Evolutionary conservation across 768 basidiomycete species (phyloP).

Genomic region (Gymnopilus dilepis): DNA sequence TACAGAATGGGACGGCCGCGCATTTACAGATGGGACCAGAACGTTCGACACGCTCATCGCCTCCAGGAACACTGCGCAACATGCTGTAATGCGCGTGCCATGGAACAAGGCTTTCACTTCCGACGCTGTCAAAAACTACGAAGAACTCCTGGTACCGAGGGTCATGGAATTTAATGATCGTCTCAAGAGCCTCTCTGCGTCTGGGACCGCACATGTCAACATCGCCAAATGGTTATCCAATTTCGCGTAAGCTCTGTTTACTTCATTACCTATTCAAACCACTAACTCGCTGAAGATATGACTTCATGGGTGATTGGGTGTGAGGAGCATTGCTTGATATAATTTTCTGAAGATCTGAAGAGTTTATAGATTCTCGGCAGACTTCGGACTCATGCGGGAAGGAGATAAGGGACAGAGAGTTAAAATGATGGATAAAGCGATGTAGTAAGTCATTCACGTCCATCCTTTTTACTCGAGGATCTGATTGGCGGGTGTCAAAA

Average conservation of each 20-base stretch:
- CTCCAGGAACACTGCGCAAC: constrained; percentile 35
- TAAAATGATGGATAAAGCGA: constrained; percentile 25
- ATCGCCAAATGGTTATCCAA: constrained; percentile 40
- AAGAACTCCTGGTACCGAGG: constrained; percentile 24
- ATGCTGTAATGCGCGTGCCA: constrained; percentile 40
- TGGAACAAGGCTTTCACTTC: constrained; percentile 46
- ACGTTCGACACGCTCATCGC: constrained; percentile 31
- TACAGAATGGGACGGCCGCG: constrained; percentile 38
- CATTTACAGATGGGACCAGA: constrained; percentile 16
- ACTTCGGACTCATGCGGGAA: constrained; percentile 33
- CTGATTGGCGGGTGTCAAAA: constrained; percentile 32
- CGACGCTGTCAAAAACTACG: constrained; percentile 36
- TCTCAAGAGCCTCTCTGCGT: constrained; percentile 6
- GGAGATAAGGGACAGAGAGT: constrained; percentile 28
- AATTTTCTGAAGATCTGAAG: constrained; percentile 28
- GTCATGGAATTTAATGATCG: constrained; percentile 29
- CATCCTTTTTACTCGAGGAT: constrained; percentile 6
- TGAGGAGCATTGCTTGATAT: constrained; percentile 20
- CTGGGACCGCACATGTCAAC: constrained; percentile 28
- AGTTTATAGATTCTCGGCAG: constrained; percentile 36
- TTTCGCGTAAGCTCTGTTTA: constrained; percentile 37
- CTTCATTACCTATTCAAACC: not conserved
- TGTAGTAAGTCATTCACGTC: constrained; percentile 21
- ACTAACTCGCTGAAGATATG: constrained; percentile 32
- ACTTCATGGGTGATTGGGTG: constrained; percentile 47